Conservation (phyloP, 805 yeast genomes). For the Schwanniomyces yamadae region DNA sequence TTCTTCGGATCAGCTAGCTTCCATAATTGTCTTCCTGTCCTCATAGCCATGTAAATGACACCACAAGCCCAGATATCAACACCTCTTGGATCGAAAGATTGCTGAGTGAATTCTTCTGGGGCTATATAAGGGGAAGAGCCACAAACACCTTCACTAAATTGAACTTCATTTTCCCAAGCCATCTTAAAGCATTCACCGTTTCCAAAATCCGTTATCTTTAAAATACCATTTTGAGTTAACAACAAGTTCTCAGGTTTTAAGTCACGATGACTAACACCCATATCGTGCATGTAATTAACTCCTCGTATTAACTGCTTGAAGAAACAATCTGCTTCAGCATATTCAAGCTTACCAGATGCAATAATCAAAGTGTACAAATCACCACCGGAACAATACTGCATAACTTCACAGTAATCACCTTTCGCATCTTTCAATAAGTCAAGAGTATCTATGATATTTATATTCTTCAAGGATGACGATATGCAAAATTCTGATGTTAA, state of each 20-base stretch:
- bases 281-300: slow-evolving; percentile 82
- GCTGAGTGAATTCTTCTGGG: slow-evolving; percentile 72
- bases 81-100: slow-evolving; percentile 75
- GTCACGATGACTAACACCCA: slow-evolving; percentile 90
- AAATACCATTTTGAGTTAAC: slow-evolving; percentile 65
- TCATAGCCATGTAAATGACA: slow-evolving; percentile 88
- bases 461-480: slow-evolving; percentile 73
- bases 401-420: slow-evolving; percentile 80
- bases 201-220: slow-evolving; percentile 89
- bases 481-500: slow-evolving; percentile 82
- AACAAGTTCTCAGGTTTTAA: slow-evolving; percentile 84
- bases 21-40: slow-evolving; percentile 95
- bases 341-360: slow-evolving; percentile 75
- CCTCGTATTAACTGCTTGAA: slow-evolving; percentile 84
- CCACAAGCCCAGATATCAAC: slow-evolving; percentile 94
- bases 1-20: slow-evolving; percentile 68
- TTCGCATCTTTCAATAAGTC: slow-evolving; percentile 80
- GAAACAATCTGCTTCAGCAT: slow-evolving; percentile 85
- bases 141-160: slow-evolving; percentile 70
- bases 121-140: slow-evolving; percentile 91
- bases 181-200: slow-evolving; percentile 77
- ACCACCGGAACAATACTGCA: slow-evolving; percentile 84
- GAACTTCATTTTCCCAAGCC: slow-evolving; percentile 80
- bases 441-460: slow-evolving; percentile 72
- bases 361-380: slow-evolving; percentile 73